Evolutionary conservation across 1,284 basidiomycete species (phyloP).

Genomic region (Apiotrichum brassicae): DNA sequence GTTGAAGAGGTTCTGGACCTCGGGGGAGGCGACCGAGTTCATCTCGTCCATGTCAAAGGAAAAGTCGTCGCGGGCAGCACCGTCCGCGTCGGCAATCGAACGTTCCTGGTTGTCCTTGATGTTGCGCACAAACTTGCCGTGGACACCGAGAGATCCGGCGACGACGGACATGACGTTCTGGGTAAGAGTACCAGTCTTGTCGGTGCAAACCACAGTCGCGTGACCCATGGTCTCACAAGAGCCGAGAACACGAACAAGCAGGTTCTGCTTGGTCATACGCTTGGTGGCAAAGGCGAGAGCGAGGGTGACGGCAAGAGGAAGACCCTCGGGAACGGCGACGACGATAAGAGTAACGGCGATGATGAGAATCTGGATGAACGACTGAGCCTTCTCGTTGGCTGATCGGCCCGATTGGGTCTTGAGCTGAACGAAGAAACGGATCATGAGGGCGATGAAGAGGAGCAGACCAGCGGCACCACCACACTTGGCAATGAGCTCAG

Average conservation of each 20-base stretch:
- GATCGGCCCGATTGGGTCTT: conserved; percentile 57
- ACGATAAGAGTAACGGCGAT: conserved; percentile 83
- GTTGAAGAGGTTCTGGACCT: conserved; percentile 68
- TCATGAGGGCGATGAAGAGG: conserved; percentile 81
- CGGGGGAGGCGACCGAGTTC: conserved; percentile 58
- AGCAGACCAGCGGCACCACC: conserved; percentile 75
- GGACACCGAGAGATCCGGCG: conserved; percentile 86
- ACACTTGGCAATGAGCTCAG: conserved; percentile 87
- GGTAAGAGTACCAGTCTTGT: conserved; percentile 84
- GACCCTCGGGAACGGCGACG: conserved; percentile 93
- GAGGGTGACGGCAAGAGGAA: conserved; percentile 92
- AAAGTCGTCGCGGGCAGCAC: conserved; percentile 57
- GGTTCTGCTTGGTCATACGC: conserved; percentile 89
- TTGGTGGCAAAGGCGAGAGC: conserved; percentile 95
- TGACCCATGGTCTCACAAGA: conserved; percentile 99
- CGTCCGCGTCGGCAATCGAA: conserved; percentile 62
- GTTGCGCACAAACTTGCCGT: conserved; percentile 82
- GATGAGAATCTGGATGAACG: conserved; percentile 45
- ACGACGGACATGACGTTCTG: conserved; percentile 95
- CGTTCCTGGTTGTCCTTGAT: conserved; percentile 69
- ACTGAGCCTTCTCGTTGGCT: conserved; percentile 74
- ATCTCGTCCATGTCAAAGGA: conserved; percentile 72
- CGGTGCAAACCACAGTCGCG: conserved; percentile 90
- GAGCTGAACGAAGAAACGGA: conserved; percentile 87
- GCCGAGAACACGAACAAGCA: conserved; percentile 89